A percentile compares a stretch with the other conserved stretches of the same genome.
phyloP scores from a whole-genome alignment of 768 basidiomycete species.

The Lentinula aciculospora region DNA sequence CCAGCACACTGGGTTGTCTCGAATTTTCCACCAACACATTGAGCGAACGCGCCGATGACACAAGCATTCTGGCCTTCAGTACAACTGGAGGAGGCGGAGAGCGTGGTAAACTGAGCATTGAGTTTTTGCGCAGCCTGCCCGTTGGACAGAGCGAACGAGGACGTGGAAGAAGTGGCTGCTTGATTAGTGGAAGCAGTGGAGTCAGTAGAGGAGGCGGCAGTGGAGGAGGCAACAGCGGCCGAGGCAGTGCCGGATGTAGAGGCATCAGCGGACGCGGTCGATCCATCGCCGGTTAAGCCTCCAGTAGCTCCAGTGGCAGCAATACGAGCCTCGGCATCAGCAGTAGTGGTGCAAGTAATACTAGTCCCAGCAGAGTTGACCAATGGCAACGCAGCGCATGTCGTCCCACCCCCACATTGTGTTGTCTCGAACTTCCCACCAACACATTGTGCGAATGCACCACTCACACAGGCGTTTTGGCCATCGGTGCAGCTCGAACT shows the following conservation, averaged over 20 bases:
- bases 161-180: constrained; percentile 15
- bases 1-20: constrained; percentile 29
- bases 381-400: constrained; percentile 36
- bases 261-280: background rate
- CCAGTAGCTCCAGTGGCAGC: constrained; percentile 29
- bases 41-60: constrained; percentile 39
- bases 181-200: constrained; percentile 13
- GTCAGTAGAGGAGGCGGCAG: constrained; percentile 15
- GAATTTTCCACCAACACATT: constrained; percentile 47
- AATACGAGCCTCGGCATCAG: constrained; percentile 31
- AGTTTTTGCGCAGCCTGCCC: constrained; percentile 45
- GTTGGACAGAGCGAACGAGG: constrained; percentile 26
- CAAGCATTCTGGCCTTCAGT: constrained; percentile 41
- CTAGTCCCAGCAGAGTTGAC: constrained; percentile 37
- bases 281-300: constrained; percentile 12
- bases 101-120: constrained; percentile 45
- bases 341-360: constrained; percentile 31
- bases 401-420: constrained; percentile 21
- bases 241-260: background rate
- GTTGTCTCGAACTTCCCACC: constrained; percentile 28
- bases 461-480: constrained; percentile 38
- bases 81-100: constrained; percentile 43
- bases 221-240: constrained; percentile 12
- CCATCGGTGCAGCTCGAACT: constrained; percentile 33
- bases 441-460: constrained; percentile 45